Percentiles rank a stretch among this genome's conserved stretches.
Conservation (phyloP, 345 rosid genomes). For the Hypericum perforatum region DNA sequence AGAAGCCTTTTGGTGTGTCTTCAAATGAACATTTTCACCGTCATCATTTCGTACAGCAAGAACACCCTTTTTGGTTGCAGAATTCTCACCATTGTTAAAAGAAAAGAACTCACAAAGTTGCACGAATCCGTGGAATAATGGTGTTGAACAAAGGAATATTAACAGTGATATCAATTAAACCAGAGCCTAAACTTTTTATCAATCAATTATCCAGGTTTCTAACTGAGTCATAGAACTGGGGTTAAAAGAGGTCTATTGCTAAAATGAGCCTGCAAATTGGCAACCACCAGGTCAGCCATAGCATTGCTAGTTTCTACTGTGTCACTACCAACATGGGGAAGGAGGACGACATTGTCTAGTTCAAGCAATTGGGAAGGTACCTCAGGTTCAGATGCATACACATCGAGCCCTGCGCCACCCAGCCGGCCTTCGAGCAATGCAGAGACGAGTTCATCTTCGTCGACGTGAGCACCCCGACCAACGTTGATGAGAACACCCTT, state of each 20-base stretch:
- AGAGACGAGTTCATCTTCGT: constrained; percentile 5
- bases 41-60: no score
- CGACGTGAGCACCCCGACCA: constrained; percentile 3
- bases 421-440: constrained; percentile 8
- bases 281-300: constrained; percentile 8
- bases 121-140: no score
- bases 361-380: background rate
- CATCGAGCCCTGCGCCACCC: constrained; percentile 9
- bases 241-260: constrained; percentile 3
- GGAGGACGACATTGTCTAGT: constrained; percentile 5
- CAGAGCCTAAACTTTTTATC: no score
- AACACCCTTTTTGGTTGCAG: no score
- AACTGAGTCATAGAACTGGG: constrained; percentile 1
- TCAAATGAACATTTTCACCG: no score
- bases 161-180: no score
- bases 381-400: constrained; percentile 7
- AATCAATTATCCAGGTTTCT: no score
- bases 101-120: no score
- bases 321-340: constrained; percentile 7
- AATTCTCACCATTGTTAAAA: no score
- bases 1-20: no score
- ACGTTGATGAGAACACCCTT: constrained; percentile 3
- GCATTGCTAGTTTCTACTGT: constrained; percentile 6
- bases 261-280: constrained; percentile 8
- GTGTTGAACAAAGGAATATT: no score